Base-by-base conservation (phyloP, 1,284 basidiomycete species). In the Blastosporella zonata region DNA sequence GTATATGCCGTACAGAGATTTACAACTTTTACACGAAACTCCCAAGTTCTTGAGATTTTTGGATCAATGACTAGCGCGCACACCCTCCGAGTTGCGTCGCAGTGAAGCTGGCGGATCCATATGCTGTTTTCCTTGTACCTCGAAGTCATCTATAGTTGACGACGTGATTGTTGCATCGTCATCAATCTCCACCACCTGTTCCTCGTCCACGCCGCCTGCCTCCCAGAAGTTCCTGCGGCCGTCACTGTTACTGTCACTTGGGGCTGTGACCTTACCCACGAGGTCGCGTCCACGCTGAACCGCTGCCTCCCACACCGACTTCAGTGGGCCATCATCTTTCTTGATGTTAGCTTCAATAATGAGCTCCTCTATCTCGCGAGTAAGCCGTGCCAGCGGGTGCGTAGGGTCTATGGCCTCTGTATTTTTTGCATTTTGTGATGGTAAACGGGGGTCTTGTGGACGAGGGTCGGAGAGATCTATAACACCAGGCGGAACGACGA, bases 301-400 rank as follows among this genome's bases (percentile, higher is more conserved):
- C 0, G 74, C 74, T 1, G 49, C 62, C 47, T 79, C 69, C 76
- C 79, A 81, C 9, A 69, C 73, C 28, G 58, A 74, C 56, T 67
- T 63, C 47, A 84, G 67, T 12, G 81, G 82, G 2, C 79, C 82
- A 0, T 59, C 68, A 27, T 79, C 78, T 47, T 67, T 71, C 62
- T 72, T 77, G 23, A 87, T 65, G 55, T 74, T 76, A 31, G 68
- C 68, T 65, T 87, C 85, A 6, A 88, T 73, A 41, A 86, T 66
- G 59, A 87, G 73, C 33, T 78, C 69, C 61, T 82, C 78, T 73
- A 86, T 81, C 64, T 84, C 82, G 12, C 62, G 56, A 35, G 72
- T 63, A 43, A 87, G 63, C 25, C 64, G 46, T 6, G 63, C 65
- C 41, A 81, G 67, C n/a, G 74, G 55, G 15, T 59, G 53, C 2